phyloP scores from a whole-genome alignment of 805 yeast genomes.

The Ogataea henricii region DNA sequence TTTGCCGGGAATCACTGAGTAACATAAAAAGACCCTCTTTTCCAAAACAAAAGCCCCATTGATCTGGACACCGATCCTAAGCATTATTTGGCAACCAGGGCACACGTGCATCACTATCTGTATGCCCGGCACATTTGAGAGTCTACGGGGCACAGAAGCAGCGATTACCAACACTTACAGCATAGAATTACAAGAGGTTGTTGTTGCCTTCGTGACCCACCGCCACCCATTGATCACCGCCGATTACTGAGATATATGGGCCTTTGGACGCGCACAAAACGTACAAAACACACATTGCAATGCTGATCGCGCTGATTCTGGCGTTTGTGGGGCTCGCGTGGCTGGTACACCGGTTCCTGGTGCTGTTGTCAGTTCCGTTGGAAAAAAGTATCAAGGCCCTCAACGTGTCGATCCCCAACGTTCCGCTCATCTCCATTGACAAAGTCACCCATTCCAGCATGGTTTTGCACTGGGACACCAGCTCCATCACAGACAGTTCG shows the following conservation, averaged over 20 bases:
- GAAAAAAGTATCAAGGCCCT: slow-evolving; percentile 48
- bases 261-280: not conserved
- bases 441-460: slow-evolving; percentile 48
- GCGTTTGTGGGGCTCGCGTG: slow-evolving; percentile 31
- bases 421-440: slow-evolving; percentile 57
- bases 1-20: slow-evolving; percentile 1
- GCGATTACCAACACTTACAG: not conserved
- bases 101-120: not conserved
- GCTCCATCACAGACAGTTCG: slow-evolving; percentile 2
- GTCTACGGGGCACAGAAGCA: not conserved
- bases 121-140: not conserved
- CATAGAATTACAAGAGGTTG: not conserved
- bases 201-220: not conserved
- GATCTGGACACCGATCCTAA: not conserved
- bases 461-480: slow-evolving; percentile 56
- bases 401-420: slow-evolving; percentile 55
- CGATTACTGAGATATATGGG: not conserved
- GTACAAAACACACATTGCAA: not conserved
- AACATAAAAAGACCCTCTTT: no score
- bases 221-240: not conserved
- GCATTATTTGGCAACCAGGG: not conserved
- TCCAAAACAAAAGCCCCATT: no score
- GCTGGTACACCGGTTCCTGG: slow-evolving; percentile 33
- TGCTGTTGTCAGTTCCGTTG: slow-evolving; percentile 42
- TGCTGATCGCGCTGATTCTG: slow-evolving; percentile 24